Conservation (phyloP, 139 green algal species). For the Chlorella sorokiniana region DNA sequence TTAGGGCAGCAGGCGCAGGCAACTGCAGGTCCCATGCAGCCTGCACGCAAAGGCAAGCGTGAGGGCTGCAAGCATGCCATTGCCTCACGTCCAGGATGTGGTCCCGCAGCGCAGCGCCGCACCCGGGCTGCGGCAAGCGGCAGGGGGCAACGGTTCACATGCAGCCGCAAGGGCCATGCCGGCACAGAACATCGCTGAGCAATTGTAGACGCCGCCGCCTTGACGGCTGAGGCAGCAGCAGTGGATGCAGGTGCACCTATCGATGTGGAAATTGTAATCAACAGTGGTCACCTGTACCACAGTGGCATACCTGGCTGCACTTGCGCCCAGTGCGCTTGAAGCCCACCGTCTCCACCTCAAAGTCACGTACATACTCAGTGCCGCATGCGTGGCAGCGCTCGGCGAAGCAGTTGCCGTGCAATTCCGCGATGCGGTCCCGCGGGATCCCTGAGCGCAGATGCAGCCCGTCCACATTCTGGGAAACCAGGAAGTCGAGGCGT, state of each 20-base stretch:
- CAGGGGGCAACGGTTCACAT: neutral
- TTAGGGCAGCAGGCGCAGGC: no score
- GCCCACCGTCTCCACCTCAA: conserved; percentile 92
- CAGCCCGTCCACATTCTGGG: conserved; percentile 91
- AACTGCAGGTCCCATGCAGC: no score
- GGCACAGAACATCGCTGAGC: neutral
- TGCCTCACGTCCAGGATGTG: conserved; percentile 87
- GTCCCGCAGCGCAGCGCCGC: conserved; percentile 71
- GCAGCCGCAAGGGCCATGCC: neutral
- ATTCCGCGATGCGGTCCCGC: conserved; percentile 76
- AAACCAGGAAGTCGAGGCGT: conserved; percentile 62
- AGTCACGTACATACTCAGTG: conserved; percentile 86
- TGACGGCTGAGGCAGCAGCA: no score
- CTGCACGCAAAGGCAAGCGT: no score
- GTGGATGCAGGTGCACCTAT: no score
- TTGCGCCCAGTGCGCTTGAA: conserved; percentile 83
- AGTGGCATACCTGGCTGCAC: conserved; percentile 58
- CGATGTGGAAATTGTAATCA: neutral
- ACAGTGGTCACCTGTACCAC: no score
- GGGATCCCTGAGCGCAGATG: conserved; percentile 86
- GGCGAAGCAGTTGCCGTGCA: conserved; percentile 97
- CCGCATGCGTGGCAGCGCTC: conserved; percentile 84
- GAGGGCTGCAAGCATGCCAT: no score
- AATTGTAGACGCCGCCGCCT: neutral
- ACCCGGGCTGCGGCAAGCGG: conserved; percentile 48